A percentile compares a stretch with the other conserved stretches of the same genome.
Conservation (phyloP, 2,329 filamentous ascomycete genomes). For the Stachybotrys elegans region DNA sequence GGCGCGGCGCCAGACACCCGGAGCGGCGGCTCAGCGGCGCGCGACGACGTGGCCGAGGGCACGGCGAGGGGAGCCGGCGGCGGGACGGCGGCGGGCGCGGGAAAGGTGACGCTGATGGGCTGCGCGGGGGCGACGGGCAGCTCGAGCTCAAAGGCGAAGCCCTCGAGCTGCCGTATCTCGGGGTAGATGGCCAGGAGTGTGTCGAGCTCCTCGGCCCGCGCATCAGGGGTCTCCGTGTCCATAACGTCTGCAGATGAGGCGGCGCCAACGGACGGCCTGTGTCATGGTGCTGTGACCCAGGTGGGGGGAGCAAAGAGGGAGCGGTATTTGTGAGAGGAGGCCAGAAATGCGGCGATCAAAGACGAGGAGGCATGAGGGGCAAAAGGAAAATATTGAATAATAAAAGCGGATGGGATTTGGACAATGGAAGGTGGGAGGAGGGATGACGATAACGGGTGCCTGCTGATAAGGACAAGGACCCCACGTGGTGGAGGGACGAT, state of each 20-base stretch:
- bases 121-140: slow-evolving; percentile 51
- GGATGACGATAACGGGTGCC: no score
- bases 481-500: no score
- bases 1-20: slow-evolving; percentile 11
- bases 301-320: no score
- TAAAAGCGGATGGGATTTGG: no score
- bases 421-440: no score
- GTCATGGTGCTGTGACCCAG: slow-evolving; percentile 8
- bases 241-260: slow-evolving; percentile 19
- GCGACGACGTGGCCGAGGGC: background rate
- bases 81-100: slow-evolving; percentile 27
- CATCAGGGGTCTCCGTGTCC: slow-evolving; percentile 42
- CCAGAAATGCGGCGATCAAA: no score
- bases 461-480: no score
- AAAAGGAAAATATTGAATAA: no score
- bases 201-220: slow-evolving; percentile 53
- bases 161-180: slow-evolving; percentile 47
- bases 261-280: slow-evolving; percentile 3
- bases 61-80: background rate
- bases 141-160: slow-evolving; percentile 49
- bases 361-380: no score
- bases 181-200: slow-evolving; percentile 61
- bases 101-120: slow-evolving; percentile 54
- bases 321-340: no score
- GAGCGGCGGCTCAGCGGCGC: slow-evolving; percentile 2